Base-by-base conservation (phyloP, 1,139 yeast species). In the Protomyces inundatus region DNA sequence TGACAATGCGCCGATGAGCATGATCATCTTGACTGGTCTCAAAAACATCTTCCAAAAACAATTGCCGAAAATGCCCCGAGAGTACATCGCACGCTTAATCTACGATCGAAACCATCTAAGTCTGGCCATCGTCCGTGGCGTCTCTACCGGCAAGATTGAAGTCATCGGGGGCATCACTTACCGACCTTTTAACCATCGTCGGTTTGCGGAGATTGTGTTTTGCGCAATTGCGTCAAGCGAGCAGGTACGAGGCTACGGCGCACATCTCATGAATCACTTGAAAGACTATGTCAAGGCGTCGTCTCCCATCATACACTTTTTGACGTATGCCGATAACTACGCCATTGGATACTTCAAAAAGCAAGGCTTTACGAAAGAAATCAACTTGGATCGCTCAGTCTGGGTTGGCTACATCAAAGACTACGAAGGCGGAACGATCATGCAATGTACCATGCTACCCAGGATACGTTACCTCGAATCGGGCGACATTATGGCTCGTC, bases 391-490 rank as follows among this genome's bases (percentile, higher is more conserved):
- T 59, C 87, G 86, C 70, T 83, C 85, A 54, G 81, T 87, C 46
- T 93, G 99, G 99, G 90, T 90, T 95, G 99, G 99, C 5, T 93
- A 93, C 75, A 93, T 93, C 73, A 93, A 95, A 76, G 98, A 93
- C 78, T 93, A 93, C 75, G 99, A 93, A 77, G 99, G 99, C 45
- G 98, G 98, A 70, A 95, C 98, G 0, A 79, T 93, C 67, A 93
- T 93, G 98, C 98, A 95, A 76, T 95, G 98, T 73, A 79, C 93
- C 1, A 91, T 91, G 96, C 79, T 93, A 63, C 97, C 98, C 0
- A 78, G 84, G 55, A 85, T 88, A 64, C 82, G 98, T 68, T 93
- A 95, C 74, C 79, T 93, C 55, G 98, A 95, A 73, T 87, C 90
- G 70, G 87, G 87, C 2, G 91, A 91, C 74, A 89, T 93, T 51